Evolutionary conservation across 345 rosid genomes (phyloP), one percentile per base, ranked within the genome.

Genomic region (Rhodomyrtus tomentosa): DNA sequence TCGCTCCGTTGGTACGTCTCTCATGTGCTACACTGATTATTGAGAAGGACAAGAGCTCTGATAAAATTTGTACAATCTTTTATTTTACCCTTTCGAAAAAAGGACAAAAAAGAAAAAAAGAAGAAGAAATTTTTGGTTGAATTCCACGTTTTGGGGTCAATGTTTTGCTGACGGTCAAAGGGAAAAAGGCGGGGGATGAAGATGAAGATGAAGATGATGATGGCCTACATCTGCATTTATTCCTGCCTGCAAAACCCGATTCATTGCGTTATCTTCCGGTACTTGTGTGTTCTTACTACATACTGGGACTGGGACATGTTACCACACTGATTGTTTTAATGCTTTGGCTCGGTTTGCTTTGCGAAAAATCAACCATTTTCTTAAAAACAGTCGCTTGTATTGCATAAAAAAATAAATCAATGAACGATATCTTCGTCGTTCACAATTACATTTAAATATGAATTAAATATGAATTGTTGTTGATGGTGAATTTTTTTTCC

Each of bases 371-470:
- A 27, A 59, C 14, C 3, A 0, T 27, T 56, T 25, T 25, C 4
- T n/a, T 5, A 25, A 11, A 11, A 4, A 55, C 4, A 10, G 12
- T n/a, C n/a, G 16, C 29, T 58, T n/a, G 13, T 13, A 58, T 56
- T n/a, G 36, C 16, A n/a, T n/a, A 5, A 11, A 6, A 59, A 3
- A 27, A 40, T n/a, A 14, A 56, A 5, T n/a, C 14, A 14, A n/a
- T 4, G 4, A 12, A 25, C 3, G 4, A n/a, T n/a, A 56, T n/a
- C n/a, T n/a, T 56, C 1, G 1, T 12, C 0, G 0, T n/a, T n/a
- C 5, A 27, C 0, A 14, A 27, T 27, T n/a, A 6, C 1, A 1
- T 0, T 58, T 59, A 13, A 3, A 27, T 0, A 59, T 27, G 13
- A 27, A 14, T 58, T 59, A 13, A 3, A 27, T 0, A 59, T 27